phyloP scores from a whole-genome alignment of 257 asterid genomes.

The Penstemon newberryi region DNA sequence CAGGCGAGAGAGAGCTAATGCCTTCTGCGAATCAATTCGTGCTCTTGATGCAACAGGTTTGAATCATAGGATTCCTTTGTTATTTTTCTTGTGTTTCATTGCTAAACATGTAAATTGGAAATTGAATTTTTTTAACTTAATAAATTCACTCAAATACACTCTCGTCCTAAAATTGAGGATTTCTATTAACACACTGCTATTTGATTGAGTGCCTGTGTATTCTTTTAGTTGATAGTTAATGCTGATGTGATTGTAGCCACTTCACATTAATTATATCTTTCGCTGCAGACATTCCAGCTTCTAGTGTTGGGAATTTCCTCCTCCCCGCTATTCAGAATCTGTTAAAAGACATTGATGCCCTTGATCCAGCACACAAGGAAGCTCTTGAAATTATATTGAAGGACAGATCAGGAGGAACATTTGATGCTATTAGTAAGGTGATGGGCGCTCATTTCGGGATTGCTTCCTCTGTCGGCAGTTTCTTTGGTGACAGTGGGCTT shows the following conservation, averaged over 20 bases:
- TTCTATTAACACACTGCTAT: not conserved
- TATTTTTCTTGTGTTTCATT: not conserved
- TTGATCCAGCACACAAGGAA: conserved; percentile 99
- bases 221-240: not conserved
- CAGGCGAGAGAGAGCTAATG: conserved; percentile 82
- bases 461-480: conserved; percentile 80
- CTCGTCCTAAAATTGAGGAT: not conserved
- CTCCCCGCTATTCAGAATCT: conserved; percentile 92
- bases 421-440: conserved; percentile 82
- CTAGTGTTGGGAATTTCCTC: conserved; percentile 73
- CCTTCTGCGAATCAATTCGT: conserved; percentile 94
- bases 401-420: conserved; percentile 90
- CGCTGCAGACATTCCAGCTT: conserved; percentile 66
- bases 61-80: conserved; percentile 27
- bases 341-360: conserved; percentile 79
- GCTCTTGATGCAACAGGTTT: conserved; percentile 99
- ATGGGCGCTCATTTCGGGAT: conserved; percentile 94
- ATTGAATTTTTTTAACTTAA: not conserved
- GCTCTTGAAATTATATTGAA: conserved; percentile 88
- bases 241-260: not conserved
- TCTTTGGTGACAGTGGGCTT: conserved; percentile 84
- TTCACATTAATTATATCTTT: conserved; percentile 17
- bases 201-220: not conserved
- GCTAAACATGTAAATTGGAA: not conserved
- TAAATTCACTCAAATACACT: not conserved